Conservation (phyloP, 495 filamentous ascomycete genomes). For the Hypoxylon perforatum region DNA sequence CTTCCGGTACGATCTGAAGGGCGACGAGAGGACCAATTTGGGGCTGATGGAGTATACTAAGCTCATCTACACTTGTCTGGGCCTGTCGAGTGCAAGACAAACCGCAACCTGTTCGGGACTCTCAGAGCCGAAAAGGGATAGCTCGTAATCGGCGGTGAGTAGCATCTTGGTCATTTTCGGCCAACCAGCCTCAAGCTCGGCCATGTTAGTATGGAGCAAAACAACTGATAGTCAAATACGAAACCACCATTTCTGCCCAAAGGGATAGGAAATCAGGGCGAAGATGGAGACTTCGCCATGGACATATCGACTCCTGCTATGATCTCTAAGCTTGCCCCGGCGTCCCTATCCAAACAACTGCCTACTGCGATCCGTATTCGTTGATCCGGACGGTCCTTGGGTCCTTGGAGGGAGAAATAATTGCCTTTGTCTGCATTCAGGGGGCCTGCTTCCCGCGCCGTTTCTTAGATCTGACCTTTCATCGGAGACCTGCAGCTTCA, state of each 20-base stretch:
- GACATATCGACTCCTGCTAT: slow-evolving; percentile 32
- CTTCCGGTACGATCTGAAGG: slow-evolving; percentile 47
- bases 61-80: slow-evolving; percentile 29
- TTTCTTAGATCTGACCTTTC: slow-evolving; percentile 43
- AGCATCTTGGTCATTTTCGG: slow-evolving; percentile 17
- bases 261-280: slow-evolving; percentile 41
- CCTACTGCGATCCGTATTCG: slow-evolving; percentile 19
- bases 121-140: slow-evolving; percentile 35
- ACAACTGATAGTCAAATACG: slow-evolving; percentile 44
- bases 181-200: slow-evolving; percentile 33
- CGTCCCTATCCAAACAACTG: slow-evolving; percentile 29
- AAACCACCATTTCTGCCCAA: slow-evolving; percentile 43
- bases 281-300: slow-evolving; percentile 32
- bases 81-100: slow-evolving; percentile 37
- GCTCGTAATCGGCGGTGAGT: slow-evolving; percentile 43
- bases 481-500: slow-evolving; percentile 44
- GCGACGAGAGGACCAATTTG: slow-evolving; percentile 39
- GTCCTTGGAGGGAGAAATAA: slow-evolving; percentile 10
- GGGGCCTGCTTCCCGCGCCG: slow-evolving; percentile 27
- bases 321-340: slow-evolving; percentile 32
- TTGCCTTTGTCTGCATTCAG: slow-evolving; percentile 21
- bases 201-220: slow-evolving; percentile 34
- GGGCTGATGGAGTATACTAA: slow-evolving; percentile 43
- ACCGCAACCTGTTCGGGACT: slow-evolving; percentile 40
- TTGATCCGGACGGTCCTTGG: slow-evolving; percentile 37